Percentiles rank a stretch among this genome's conserved stretches.
Conservation (phyloP, 495 filamentous ascomycete species). For the Penicillium bialowiezense region DNA sequence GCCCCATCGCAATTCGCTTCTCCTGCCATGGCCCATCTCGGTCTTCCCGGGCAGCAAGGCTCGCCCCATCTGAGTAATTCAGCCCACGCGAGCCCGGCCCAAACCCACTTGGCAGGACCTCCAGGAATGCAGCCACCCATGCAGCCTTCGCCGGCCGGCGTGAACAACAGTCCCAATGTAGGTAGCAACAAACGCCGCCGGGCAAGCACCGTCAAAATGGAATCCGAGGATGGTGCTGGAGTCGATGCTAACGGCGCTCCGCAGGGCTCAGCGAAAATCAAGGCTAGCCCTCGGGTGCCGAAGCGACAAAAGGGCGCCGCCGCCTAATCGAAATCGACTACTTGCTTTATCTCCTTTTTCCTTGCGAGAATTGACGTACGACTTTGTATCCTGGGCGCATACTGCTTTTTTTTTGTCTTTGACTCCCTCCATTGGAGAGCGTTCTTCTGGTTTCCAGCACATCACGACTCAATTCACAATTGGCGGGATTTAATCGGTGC, state of each 20-base stretch:
- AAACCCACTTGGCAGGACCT: slow-evolving; percentile 39
- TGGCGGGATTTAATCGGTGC: slow-evolving; percentile 23
- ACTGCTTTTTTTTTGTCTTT: slow-evolving; percentile 16
- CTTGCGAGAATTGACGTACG: slow-evolving; percentile 33
- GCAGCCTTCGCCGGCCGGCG: slow-evolving; percentile 67
- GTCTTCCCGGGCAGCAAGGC: slow-evolving; percentile 42
- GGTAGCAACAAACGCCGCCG: slow-evolving; percentile 70
- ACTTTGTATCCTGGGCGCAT: slow-evolving; percentile 31
- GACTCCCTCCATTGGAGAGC: slow-evolving; percentile 22
- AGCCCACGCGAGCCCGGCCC: slow-evolving; percentile 46
- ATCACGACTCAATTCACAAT: slow-evolving; percentile 21
- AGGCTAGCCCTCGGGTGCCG: slow-evolving; percentile 53
- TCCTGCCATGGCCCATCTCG: slow-evolving; percentile 48
- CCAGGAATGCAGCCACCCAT: slow-evolving; percentile 71
- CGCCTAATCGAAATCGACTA: slow-evolving; percentile 10
- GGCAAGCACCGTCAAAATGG: slow-evolving; percentile 72
- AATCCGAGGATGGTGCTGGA: slow-evolving; percentile 57
- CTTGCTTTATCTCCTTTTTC: slow-evolving; percentile 9
- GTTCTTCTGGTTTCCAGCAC: slow-evolving; percentile 18
- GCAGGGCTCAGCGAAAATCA: slow-evolving; percentile 46
- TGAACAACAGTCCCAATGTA: slow-evolving; percentile 81
- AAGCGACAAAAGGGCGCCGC: slow-evolving; percentile 55
- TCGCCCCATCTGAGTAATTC: slow-evolving; percentile 46
- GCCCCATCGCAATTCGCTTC: slow-evolving; percentile 51
- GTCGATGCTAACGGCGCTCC: slow-evolving; percentile 50